Evolutionary conservation across 2,329 filamentous ascomycete species (phyloP).

Genomic region (Pseudogymnoascus sp.): DNA sequence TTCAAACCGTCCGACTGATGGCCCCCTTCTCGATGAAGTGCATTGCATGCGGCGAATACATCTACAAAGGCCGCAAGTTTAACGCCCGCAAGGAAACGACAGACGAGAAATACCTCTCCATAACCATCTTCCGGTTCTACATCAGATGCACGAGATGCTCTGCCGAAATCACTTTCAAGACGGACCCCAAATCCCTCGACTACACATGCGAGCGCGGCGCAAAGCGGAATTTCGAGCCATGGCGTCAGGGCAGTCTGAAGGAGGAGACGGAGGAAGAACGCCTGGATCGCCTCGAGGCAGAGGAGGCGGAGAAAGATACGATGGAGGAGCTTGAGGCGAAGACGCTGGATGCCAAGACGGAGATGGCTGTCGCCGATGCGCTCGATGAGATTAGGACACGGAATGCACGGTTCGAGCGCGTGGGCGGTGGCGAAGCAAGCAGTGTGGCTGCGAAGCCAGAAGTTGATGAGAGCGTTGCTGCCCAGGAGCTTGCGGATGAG

Average conservation of each 20-base stretch:
- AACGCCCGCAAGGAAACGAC: slow-evolving; percentile 91
- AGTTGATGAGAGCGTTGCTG: slow-evolving; percentile 51
- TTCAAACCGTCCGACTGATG: slow-evolving; percentile 86
- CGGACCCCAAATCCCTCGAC: slow-evolving; percentile 91
- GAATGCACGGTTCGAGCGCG: slow-evolving; percentile 79
- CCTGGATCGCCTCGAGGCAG: slow-evolving; percentile 71
- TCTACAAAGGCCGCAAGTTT: slow-evolving; percentile 91
- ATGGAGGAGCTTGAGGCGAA: slow-evolving; percentile 96
- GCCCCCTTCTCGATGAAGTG: slow-evolving; percentile 78
- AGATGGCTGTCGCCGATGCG: slow-evolving; percentile 95
- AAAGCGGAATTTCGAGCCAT: slow-evolving; percentile 87
- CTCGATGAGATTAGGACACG: slow-evolving; percentile 87
- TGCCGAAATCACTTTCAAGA: slow-evolving; percentile 84
- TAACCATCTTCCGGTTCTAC: slow-evolving; percentile 84
- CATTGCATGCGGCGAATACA: slow-evolving; percentile 62
- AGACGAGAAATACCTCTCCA: slow-evolving; percentile 79
- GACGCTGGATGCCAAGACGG: slow-evolving; percentile 81
- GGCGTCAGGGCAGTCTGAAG: slow-evolving; percentile 52
- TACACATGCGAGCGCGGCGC: slow-evolving; percentile 73
- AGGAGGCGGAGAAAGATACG: slow-evolving; percentile 74
- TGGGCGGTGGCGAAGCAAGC: slow-evolving; percentile 53
- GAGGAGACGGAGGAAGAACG: slow-evolving; percentile 83
- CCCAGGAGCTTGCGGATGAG: slow-evolving; percentile 71
- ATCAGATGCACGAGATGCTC: slow-evolving; percentile 82
- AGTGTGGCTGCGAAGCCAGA: slow-evolving; percentile 35